phyloP scores from a whole-genome alignment of 352 stramenopile genomes.

The Blastocystis hominis region DNA sequence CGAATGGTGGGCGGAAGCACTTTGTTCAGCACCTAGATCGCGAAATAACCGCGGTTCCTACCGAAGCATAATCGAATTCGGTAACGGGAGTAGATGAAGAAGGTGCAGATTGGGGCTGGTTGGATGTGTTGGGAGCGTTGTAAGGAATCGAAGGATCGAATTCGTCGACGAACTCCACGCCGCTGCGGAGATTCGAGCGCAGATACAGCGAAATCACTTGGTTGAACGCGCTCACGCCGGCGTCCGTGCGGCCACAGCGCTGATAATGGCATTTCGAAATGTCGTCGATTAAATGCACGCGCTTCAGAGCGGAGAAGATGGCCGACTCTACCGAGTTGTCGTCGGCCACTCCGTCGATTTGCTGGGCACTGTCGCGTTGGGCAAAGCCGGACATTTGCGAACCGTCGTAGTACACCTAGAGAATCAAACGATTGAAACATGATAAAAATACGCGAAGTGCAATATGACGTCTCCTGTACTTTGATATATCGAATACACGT shows the following conservation, averaged over 20 bases:
- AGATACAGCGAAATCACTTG: slow-evolving; percentile 55
- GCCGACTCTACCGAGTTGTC: slow-evolving; percentile 41
- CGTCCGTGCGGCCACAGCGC: slow-evolving; percentile 45
- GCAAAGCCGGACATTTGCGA: slow-evolving; percentile 46
- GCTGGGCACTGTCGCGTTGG: slow-evolving; percentile 12
- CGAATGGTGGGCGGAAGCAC: slow-evolving; percentile 55
- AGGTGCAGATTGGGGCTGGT: not conserved
- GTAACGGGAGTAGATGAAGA: not conserved
- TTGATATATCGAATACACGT: slow-evolving; percentile 50
- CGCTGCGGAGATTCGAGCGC: slow-evolving; percentile 44
- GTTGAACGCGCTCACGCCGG: slow-evolving; percentile 48
- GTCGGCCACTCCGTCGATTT: slow-evolving; percentile 19
- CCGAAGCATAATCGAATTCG: slow-evolving; percentile 31
- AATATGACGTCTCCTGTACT: slow-evolving; percentile 50
- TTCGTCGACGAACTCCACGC: slow-evolving; percentile 49
- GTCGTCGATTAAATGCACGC: slow-evolving; percentile 53
- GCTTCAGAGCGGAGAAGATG: slow-evolving; percentile 33
- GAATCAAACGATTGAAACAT: too few relatives aligned
- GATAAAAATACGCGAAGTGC: not conserved
- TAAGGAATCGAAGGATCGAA: slow-evolving; percentile 24
- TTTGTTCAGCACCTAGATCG: slow-evolving; percentile 33
- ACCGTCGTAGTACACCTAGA: slow-evolving; percentile 51
- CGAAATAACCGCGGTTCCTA: not conserved
- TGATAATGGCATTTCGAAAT: slow-evolving; percentile 49
- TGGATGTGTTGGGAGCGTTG: not conserved